Percentiles rank a stretch among this genome's conserved stretches.
Evolutionary conservation across 371 early-diverging fungal genomes (phyloP).

Genomic region (Mucor mucedo): DNA sequence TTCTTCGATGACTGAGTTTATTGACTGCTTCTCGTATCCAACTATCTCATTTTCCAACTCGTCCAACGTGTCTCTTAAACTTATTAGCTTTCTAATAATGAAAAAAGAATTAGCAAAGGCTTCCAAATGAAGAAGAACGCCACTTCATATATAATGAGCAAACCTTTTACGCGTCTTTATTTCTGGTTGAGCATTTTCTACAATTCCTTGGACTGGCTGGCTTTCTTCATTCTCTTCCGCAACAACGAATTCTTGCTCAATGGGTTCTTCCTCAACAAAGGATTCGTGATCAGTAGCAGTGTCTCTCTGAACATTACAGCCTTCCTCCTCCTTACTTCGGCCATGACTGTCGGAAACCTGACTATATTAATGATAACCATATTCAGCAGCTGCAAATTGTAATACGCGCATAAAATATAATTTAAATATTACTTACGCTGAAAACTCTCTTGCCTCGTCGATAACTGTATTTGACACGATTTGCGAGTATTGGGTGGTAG

Average conservation of each 20-base stretch:
- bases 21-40: conserved; percentile 1
- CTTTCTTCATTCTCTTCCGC: background rate
- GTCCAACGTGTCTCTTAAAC: background rate
- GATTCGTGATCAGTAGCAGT: background rate
- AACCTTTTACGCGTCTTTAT: background rate
- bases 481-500: conserved; percentile 2
- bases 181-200: background rate
- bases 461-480: background rate
- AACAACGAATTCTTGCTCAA: background rate
- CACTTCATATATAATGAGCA: background rate
- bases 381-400: background rate
- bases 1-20: background rate
- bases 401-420: conserved; percentile 1
- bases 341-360: background rate
- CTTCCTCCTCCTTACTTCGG: conserved; percentile 1
- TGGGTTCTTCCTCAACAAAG: background rate
- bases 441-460: conserved; percentile 4
- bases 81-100: background rate
- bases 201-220: background rate
- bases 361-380: conserved; percentile 1
- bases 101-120: background rate
- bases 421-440: conserved; percentile 3
- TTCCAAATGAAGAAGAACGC: background rate
- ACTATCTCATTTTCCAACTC: conserved; percentile 4
- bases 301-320: background rate